Conservation (phyloP, 1,284 basidiomycete genomes). For the Rhodotorula sp. region DNA sequence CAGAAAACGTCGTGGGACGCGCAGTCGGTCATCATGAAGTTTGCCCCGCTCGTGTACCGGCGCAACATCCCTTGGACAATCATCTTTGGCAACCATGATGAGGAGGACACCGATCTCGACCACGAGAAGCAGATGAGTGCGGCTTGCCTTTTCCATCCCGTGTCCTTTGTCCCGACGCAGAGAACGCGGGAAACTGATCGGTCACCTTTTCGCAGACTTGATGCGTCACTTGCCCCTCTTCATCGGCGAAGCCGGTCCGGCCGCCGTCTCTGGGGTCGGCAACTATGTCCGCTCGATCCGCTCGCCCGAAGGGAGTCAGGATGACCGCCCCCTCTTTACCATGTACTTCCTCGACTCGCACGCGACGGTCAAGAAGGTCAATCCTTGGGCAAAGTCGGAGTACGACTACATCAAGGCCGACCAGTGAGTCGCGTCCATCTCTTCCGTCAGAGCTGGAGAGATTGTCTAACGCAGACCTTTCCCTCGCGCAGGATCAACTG, state of each 20-base stretch:
- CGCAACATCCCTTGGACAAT: slow-evolving; percentile 81
- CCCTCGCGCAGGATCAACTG: slow-evolving; percentile 33
- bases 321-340: slow-evolving; percentile 68
- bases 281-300: slow-evolving; percentile 59
- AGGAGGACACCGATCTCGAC: slow-evolving; percentile 62
- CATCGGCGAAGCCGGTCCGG: slow-evolving; percentile 72
- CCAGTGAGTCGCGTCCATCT: slow-evolving; percentile 15
- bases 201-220: slow-evolving; percentile 46
- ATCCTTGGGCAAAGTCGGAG: slow-evolving; percentile 18
- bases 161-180: background rate
- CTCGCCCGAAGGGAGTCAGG: slow-evolving; percentile 6
- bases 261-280: slow-evolving; percentile 75
- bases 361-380: slow-evolving; percentile 38
- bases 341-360: slow-evolving; percentile 93
- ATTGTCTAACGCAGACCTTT: background rate
- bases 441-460: background rate
- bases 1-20: slow-evolving; percentile 85
- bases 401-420: slow-evolving; percentile 37
- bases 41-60: slow-evolving; percentile 70
- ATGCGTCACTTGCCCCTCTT: slow-evolving; percentile 81
- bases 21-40: slow-evolving; percentile 80
- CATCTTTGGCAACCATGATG: slow-evolving; percentile 87
- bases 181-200: background rate
- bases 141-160: background rate
- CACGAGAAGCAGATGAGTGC: slow-evolving; percentile 50